These are phyloP conservation scores for Thermochaetoides dissita DNA, from an alignment of 2,329 filamentous ascomycete species.

Conservation along the genomic window DNA sequence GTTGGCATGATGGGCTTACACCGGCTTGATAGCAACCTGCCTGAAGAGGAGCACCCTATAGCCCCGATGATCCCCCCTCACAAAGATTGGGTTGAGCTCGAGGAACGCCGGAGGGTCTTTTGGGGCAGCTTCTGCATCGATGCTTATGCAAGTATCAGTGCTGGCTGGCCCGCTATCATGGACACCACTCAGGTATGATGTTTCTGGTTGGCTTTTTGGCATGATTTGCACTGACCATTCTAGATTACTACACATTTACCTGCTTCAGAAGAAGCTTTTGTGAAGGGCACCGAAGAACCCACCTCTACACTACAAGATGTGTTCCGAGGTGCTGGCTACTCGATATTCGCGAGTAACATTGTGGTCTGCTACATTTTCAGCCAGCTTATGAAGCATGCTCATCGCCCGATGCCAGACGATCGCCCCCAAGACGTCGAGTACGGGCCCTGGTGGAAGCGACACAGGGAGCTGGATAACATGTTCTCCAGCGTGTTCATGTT, in stretches of 20 bases:
- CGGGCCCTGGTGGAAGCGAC: slow-evolving; percentile 74
- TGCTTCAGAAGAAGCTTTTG: slow-evolving; percentile 61
- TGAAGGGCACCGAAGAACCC: slow-evolving; percentile 47
- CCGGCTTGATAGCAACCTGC: slow-evolving; percentile 50
- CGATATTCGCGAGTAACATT: slow-evolving; percentile 57
- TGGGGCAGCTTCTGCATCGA: slow-evolving; percentile 78
- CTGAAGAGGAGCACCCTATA: slow-evolving; percentile 34
- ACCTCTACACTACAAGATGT: slow-evolving; percentile 51
- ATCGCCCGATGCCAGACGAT: slow-evolving; percentile 56
- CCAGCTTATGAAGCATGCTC: slow-evolving; percentile 65
- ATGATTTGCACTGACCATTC: too few relatives aligned
- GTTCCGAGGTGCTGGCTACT: slow-evolving; percentile 48
- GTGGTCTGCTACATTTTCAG: slow-evolving; percentile 70
- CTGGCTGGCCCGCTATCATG: slow-evolving; percentile 76
- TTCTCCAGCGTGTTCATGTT: slow-evolving; percentile 66
- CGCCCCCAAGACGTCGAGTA: slow-evolving; percentile 57
- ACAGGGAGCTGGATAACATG: slow-evolving; percentile 68
- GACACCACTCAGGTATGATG: slow-evolving; percentile 50
- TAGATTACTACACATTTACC: slow-evolving; percentile 62
- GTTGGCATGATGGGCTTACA: slow-evolving; percentile 77
- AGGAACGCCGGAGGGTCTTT: slow-evolving; percentile 69
- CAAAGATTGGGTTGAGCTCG: slow-evolving; percentile 62
- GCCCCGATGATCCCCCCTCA: slow-evolving; percentile 62
- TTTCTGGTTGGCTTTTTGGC: neutral
- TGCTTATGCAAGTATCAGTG: slow-evolving; percentile 73